Evolutionary conservation across 2,329 filamentous ascomycete species (phyloP).

Genomic region (Catunica adiposa): DNA sequence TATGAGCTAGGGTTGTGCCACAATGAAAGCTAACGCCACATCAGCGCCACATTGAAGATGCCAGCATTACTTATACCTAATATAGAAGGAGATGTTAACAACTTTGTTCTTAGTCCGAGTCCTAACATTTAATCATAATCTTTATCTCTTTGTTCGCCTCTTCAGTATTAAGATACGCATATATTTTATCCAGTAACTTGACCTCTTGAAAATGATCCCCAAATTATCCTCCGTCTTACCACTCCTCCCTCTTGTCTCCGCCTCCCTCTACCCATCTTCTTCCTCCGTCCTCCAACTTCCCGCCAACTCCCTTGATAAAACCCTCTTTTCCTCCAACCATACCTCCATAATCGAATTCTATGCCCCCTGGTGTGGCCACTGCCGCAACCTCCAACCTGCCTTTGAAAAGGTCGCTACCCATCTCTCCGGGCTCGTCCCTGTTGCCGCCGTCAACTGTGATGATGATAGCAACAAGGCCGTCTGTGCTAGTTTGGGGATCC

Average conservation of each 20-base stretch:
- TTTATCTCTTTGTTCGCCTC: no score
- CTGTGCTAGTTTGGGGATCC: constrained; percentile 69
- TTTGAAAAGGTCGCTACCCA: constrained; percentile 88
- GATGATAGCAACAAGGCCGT: constrained; percentile 81
- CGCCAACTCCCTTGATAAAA: constrained; percentile 58
- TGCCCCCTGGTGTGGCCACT: constrained; percentile 95
- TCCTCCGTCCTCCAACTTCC: constrained; percentile 77
- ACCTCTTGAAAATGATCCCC: neutral
- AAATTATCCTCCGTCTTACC: constrained; percentile 27
- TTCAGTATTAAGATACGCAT: no score
- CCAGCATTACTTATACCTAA: constrained; percentile 21
- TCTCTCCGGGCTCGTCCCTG: constrained; percentile 81
- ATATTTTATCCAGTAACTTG: no score
- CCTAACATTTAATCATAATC: no score
- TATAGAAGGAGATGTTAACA: no score
- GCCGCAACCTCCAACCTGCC: constrained; percentile 83
- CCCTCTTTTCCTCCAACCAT: constrained; percentile 80
- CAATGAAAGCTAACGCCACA: neutral
- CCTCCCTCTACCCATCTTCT: constrained; percentile 67
- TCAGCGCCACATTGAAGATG: constrained; percentile 26
- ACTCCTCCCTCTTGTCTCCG: constrained; percentile 43
- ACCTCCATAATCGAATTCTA: constrained; percentile 81
- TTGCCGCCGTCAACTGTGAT: constrained; percentile 89
- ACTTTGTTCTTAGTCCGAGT: no score
- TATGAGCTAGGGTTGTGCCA: neutral